Evolutionary conservation across 2,329 filamentous ascomycete species (phyloP).

Genomic region (Emydomyces testavorans): DNA sequence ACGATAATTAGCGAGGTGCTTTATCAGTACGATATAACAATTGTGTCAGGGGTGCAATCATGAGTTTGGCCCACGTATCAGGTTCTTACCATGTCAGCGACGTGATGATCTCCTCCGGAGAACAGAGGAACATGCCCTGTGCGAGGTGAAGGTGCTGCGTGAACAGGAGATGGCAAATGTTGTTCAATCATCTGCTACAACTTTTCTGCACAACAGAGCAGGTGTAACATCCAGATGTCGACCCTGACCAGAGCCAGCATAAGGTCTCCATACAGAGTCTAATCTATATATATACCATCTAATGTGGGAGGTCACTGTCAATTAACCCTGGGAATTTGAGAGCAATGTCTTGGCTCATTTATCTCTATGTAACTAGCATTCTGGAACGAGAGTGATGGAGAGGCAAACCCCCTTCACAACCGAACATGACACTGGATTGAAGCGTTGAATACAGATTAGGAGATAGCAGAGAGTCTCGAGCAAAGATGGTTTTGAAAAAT

Average conservation of each 20-base stretch:
- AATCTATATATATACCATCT: no score
- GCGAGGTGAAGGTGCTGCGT: background rate
- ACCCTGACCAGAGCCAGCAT: background rate
- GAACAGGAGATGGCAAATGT: background rate
- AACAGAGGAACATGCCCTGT: background rate
- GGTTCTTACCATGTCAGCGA: background rate
- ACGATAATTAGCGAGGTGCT: no score
- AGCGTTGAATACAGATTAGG: background rate
- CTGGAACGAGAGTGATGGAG: background rate
- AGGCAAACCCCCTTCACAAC: background rate
- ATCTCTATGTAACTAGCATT: slow-evolving; percentile 3
- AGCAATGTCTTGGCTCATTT: slow-evolving; percentile 11
- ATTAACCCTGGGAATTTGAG: slow-evolving; percentile 9
- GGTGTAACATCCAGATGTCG: slow-evolving; percentile 1
- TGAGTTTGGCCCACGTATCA: slow-evolving; percentile 7
- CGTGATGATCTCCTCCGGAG: background rate
- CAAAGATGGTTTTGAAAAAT: no score
- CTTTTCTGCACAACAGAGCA: background rate
- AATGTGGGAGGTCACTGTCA: no score
- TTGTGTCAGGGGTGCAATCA: background rate
- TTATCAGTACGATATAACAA: background rate
- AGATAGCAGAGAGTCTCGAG: no score
- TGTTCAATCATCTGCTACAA: background rate
- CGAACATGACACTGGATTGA: background rate
- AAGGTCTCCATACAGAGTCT: background rate